A percentile compares a stretch with the other conserved stretches of the same genome.
Conservation (phyloP, 169 alveolate species). For the Plasmodium falciparum region DNA sequence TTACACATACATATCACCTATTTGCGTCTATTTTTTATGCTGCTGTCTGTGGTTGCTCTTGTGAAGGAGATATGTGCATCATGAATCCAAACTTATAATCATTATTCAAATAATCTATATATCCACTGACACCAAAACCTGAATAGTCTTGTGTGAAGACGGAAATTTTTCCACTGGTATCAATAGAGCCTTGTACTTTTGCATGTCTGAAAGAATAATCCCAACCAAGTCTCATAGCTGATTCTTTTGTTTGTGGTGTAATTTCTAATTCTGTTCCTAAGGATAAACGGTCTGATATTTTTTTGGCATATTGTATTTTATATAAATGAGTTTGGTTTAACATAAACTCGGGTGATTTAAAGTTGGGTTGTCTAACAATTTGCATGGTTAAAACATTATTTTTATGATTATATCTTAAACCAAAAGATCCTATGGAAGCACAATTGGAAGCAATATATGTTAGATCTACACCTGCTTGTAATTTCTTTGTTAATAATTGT, state of each 20-base stretch:
- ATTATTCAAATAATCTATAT: conserved; percentile 90
- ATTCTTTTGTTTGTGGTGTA: conserved; percentile 85
- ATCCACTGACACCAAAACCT: conserved; percentile 92
- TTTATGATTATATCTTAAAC: conserved; percentile 88
- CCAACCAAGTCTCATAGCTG: conserved; percentile 90
- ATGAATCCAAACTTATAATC: conserved; percentile 92
- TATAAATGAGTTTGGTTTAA: conserved; percentile 83
- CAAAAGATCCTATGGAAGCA: conserved; percentile 91
- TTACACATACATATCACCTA: neutral
- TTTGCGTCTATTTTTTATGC: neutral
- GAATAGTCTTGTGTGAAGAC: conserved; percentile 91
- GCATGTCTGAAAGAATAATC: conserved; percentile 94
- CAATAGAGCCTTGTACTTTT: conserved; percentile 93
- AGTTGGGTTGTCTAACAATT: conserved; percentile 90
- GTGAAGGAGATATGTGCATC: conserved; percentile 93
- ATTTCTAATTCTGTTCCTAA: conserved; percentile 92
- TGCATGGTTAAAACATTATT: conserved; percentile 85
- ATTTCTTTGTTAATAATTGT: conserved; percentile 86
- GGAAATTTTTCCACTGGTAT: conserved; percentile 92
- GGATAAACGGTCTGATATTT: conserved; percentile 90
- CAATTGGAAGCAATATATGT: conserved; percentile 92
- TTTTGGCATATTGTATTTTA: conserved; percentile 86
- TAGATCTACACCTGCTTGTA: conserved; percentile 92
- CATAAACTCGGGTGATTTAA: conserved; percentile 85
- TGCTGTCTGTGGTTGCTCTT: conserved; percentile 56